Conservation (phyloP, 2,329 filamentous ascomycete species). For the Aspergillus calidoustus region DNA sequence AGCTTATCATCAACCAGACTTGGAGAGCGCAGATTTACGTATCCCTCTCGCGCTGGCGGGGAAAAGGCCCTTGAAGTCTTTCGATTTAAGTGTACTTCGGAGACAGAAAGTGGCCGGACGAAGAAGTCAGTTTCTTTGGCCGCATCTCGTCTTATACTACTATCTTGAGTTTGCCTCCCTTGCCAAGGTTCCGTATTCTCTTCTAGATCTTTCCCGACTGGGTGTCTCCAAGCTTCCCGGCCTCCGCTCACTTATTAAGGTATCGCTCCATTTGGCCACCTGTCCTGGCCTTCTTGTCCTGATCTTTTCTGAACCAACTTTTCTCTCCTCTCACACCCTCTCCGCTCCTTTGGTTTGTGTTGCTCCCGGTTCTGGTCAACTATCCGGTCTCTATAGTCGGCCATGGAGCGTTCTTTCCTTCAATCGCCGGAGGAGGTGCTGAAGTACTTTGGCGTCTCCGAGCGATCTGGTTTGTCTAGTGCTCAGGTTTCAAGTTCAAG, state of each 20-base stretch:
- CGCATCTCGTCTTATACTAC: neutral
- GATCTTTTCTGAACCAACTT: slow-evolving; percentile 18
- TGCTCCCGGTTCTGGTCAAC: slow-evolving; percentile 19
- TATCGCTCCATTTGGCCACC: slow-evolving; percentile 28
- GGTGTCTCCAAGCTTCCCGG: slow-evolving; percentile 14
- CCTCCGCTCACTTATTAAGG: slow-evolving; percentile 15
- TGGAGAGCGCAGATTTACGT: neutral
- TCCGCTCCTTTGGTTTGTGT: slow-evolving; percentile 22
- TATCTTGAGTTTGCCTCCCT: slow-evolving; percentile 16
- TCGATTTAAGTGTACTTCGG: neutral
- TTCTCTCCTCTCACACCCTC: slow-evolving; percentile 17
- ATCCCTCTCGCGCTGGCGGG: neutral
- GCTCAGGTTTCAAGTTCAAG: slow-evolving; percentile 52
- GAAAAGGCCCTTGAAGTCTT: neutral
- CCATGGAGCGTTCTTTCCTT: slow-evolving; percentile 20
- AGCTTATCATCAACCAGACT: neutral
- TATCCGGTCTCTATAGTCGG: slow-evolving; percentile 19
- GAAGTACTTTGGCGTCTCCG: slow-evolving; percentile 56
- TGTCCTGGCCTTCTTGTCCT: slow-evolving; percentile 35
- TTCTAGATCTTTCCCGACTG: slow-evolving; percentile 30
- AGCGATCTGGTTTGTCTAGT: slow-evolving; percentile 56
- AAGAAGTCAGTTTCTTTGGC: neutral
- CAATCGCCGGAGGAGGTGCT: slow-evolving; percentile 54
- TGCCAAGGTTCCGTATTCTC: slow-evolving; percentile 18
- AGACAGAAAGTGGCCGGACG: too few species aligned